Evolutionary conservation across 116 monocot species (phyloP).

Genomic region (Zostera marina): DNA sequence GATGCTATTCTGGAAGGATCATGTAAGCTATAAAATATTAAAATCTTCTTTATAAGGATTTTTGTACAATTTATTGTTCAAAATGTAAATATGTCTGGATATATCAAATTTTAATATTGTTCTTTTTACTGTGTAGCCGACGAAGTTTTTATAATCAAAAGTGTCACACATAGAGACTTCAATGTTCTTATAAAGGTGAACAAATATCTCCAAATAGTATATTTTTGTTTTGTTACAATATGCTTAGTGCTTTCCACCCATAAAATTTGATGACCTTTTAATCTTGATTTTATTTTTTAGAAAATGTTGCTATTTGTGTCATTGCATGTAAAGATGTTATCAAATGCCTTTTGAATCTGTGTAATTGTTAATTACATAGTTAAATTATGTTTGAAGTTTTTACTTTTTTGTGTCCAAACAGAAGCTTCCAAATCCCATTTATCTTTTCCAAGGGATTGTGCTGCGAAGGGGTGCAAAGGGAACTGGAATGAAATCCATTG

Average conservation of each 20-base stretch:
- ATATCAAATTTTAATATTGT: neutral
- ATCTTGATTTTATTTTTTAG: too few species aligned
- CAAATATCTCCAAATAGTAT: too few species aligned
- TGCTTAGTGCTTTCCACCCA: too few species aligned
- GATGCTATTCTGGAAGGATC: constrained; percentile 78
- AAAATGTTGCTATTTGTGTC: too few species aligned
- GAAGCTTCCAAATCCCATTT: constrained; percentile 84
- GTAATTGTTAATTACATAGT: too few species aligned
- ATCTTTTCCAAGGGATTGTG: constrained; percentile 95
- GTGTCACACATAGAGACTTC: constrained; percentile 77
- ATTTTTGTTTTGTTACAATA: too few species aligned
- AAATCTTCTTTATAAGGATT: too few species aligned
- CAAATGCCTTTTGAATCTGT: too few species aligned
- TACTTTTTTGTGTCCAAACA: constrained; percentile 17
- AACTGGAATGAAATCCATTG: constrained; percentile 97
- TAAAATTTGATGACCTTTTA: too few species aligned
- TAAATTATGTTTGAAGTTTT: constrained; percentile 1
- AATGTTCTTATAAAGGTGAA: constrained; percentile 75
- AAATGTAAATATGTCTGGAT: too few species aligned
- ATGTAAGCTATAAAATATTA: constrained; percentile 58
- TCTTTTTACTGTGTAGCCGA: constrained; percentile 43
- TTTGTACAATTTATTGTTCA: too few species aligned
- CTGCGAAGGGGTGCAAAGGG: constrained; percentile 92
- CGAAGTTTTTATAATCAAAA: constrained; percentile 95
- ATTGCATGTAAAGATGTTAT: too few species aligned